Base-by-base conservation (phyloP, 2,329 filamentous ascomycete genomes). In the Mariannaea elegans region DNA sequence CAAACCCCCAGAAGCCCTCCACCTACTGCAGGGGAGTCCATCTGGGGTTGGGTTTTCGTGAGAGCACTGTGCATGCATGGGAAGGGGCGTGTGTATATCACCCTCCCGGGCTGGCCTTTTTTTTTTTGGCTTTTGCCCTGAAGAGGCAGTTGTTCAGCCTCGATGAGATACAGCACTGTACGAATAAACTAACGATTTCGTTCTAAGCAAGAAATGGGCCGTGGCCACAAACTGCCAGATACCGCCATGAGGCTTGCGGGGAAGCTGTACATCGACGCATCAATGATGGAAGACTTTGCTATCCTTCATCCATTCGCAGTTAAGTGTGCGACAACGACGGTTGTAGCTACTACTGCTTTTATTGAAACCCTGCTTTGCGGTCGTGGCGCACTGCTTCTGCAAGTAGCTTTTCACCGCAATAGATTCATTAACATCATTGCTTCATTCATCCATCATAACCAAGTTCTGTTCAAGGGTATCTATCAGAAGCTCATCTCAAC, bases 311-410 rank as follows among this genome's bases (percentile, higher is more conserved):
- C 32, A 13, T n/a, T 36, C 32, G 32, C 14, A 10, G 32, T 36
- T 10, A 14, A n/a, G 12, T 36, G 32, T 13, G 7, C 32, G 5
- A 9, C 32, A 36, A 10, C 10, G 4, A 10, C 10, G 13, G 32
- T 4, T 5, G 12, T 19, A 27, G 2, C 21, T 44, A 44, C 19
- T 27, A n/a, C 41, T 13, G 41, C 8, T 8, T 27, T 19, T 23
- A 42, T 42, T 16, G 19, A 44, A 44, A 44, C 41, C 41, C 9
- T 27, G 41, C 41, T 44, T 19, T n/a, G 3, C 12, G 19, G 7
- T 19, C 51, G 51, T 55, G 51, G 51, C 51, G 51, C 42, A 47
- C 18, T 39, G 51, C 29, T 46, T 55, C 51, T 39, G 34, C 32
- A 34, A 21, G 23, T 32, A 18, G 18, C 23, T 24, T 19, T 52